Evolutionary conservation across 2,329 filamentous ascomycete species (phyloP), one percentile per base, ranked within the genome.

Genomic region (Cylindrodendrum hubeiense): DNA sequence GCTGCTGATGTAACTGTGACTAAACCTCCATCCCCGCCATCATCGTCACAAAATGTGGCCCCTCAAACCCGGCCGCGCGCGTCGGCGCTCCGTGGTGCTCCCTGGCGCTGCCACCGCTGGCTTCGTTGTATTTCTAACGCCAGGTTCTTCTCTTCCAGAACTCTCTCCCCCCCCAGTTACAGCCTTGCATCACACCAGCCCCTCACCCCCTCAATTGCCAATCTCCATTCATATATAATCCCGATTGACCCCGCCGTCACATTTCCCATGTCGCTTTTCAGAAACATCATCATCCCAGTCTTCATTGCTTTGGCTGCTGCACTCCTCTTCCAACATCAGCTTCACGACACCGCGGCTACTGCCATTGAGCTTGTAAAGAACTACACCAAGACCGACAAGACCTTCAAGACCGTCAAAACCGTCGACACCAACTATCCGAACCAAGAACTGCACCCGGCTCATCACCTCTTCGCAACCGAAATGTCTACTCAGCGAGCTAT

Each of bases 401-500:
- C 61, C 6, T 56, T 55, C 33, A 51, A 26, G 24, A 46, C 60
- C 22, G 56, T 13, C 24, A 19, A 60, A 15, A 28, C 52, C 52
- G 21, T 60, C 43, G 33, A 54, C 34, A 49, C 43, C 60, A 66
- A 58, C 30, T 65, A 62, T 46, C 65, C 62, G 51, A 56, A 59
- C 55, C 59, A 41, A 33, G 21, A 44, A 41, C 46, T 64, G 46
- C 51, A 53, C 30, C 69, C 57, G 60, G 47, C 66, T 21, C 71
- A 73, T 39, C 70, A 73, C 60, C 76, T 80, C 56, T 71, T 76
- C 72, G 75, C 77, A 22, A 78, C 83, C 68, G 83, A 88, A 62
- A 92, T 92, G 87, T 88, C 91, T 46, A 80, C 89, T 66, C 86
- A 92, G 28, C 90, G 96, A 76, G 87, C 90, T 53, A 95, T 98